Evolutionary conservation across 768 basidiomycete species (phyloP), one percentile per base, ranked within the genome.

Genomic region (Serendipita indica): DNA sequence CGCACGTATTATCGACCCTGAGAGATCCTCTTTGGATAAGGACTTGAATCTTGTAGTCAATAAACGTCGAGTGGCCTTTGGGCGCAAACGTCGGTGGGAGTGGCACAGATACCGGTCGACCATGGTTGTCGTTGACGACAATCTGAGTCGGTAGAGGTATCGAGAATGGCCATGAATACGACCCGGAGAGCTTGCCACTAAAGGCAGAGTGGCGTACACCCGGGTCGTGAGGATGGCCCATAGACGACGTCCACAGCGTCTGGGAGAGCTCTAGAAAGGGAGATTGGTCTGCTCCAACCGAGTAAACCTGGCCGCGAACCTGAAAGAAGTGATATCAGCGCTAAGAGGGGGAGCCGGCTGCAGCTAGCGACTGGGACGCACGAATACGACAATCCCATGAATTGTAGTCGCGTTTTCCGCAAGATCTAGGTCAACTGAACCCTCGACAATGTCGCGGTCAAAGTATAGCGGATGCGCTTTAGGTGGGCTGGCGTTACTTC

Each of bases 1-100:
- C 58, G 39, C 43, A 59, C 58, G 58, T 59, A 22, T 18, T 59
- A 46, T 59, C 43, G n/a, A 59, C 58, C 39, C 43, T 10, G n/a
- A 59, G 35, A 14, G 58, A 30, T 16, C 58, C 58, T 22, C 43
- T 25, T 32, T 59, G 58, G 20, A 59, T 25, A 14, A 49, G 41
- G 14, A 59, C 58, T 20, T 33, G 39, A 7, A 59, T 41, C 20
- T 59, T 41, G 39, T 59, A 59, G 27, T 59, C 58, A 30, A 59
- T 28, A 30, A 59, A 59, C 7, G 58, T 33, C 5, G 58, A 37
- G 30, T 32, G 32, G 32, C 41, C 45, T n/a, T 39, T 43, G 6
- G 35, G 58, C n/a, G 35, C 58, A 43, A 54, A 54, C 4, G 49
- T 54, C 12, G 49, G 49, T 13, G 49, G 49, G 7, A 54, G 25